phyloP scores from a whole-genome alignment of 2,329 filamentous ascomycete species.

The Colletotrichum sp. region DNA sequence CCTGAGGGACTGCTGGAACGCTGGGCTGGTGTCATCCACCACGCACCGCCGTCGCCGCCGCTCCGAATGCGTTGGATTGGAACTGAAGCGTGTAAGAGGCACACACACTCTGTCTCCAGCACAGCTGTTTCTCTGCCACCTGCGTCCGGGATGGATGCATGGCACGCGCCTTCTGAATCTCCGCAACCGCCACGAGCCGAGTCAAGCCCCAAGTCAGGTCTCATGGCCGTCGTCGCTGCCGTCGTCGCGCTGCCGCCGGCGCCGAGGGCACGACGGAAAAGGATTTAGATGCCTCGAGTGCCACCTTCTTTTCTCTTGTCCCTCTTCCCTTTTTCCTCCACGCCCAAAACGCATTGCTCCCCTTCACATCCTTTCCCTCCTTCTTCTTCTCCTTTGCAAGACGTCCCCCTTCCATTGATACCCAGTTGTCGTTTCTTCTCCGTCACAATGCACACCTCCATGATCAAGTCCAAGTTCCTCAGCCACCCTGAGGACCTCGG shows the following conservation, averaged over 20 bases:
- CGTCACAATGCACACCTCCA: conserved; percentile 54
- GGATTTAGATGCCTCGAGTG: conserved; percentile 7
- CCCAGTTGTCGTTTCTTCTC: neutral
- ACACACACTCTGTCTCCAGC: neutral
- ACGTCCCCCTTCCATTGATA: neutral
- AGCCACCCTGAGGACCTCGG: conserved; percentile 80
- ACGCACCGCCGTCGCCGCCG: neutral
- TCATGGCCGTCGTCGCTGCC: neutral
- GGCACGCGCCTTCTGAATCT: neutral
- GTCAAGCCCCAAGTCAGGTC: neutral
- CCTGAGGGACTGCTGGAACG: neutral
- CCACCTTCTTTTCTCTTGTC: neutral
- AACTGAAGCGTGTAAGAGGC: neutral
- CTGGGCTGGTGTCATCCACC: neutral
- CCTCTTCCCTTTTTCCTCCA: neutral
- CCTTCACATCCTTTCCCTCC: neutral
- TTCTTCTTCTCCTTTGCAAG: neutral
- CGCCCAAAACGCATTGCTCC: neutral
- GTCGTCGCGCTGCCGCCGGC: neutral
- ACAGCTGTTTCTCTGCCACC: neutral
- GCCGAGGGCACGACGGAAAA: neutral
- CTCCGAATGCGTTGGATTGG: neutral
- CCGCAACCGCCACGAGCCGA: conserved; percentile 10
- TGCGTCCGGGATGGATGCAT: neutral
- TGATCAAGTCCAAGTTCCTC: conserved; percentile 76